Conservation (phyloP, 805 yeast genomes). For the Maudiozyma bulderi region DNA sequence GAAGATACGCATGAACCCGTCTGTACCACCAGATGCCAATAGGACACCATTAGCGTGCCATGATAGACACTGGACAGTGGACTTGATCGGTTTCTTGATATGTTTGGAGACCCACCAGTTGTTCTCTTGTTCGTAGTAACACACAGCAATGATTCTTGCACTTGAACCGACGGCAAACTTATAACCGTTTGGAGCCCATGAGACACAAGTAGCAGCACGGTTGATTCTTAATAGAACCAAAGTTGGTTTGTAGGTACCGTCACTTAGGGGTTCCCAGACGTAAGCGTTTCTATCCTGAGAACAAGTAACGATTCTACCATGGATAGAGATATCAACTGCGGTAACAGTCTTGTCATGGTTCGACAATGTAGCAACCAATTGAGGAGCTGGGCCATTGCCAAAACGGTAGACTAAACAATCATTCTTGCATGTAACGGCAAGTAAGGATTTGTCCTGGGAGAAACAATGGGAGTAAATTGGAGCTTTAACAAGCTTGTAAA, state of each 20-base stretch:
- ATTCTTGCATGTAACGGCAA: conserved; percentile 78
- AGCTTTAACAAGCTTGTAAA: conserved; percentile 62
- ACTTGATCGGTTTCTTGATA: conserved; percentile 86
- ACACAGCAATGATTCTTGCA: conserved; percentile 87
- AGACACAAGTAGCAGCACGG: conserved; percentile 88
- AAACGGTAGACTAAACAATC: conserved; percentile 66
- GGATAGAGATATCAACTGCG: conserved; percentile 81
- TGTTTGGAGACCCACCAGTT: conserved; percentile 99
- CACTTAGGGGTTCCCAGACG: conserved; percentile 78
- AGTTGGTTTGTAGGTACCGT: conserved; percentile 68
- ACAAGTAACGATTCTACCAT: conserved; percentile 89
- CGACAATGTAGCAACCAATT: conserved; percentile 51
- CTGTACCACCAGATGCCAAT: conserved; percentile 85
- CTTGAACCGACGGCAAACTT: conserved; percentile 97
- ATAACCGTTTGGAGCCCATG: conserved; percentile 91
- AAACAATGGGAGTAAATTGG: conserved; percentile 91
- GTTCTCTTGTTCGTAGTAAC: conserved; percentile 91
- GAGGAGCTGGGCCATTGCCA: conserved; percentile 31
- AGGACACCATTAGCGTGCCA: conserved; percentile 94
- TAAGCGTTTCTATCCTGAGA: conserved; percentile 96
- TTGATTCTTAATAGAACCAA: conserved; percentile 85
- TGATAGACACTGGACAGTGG: conserved; percentile 70
- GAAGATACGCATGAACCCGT: conserved; percentile 84
- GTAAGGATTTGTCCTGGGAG: conserved; percentile 49
- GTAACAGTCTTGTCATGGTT: conserved; percentile 94